These are phyloP conservation scores for Leccinum angustisporum DNA, from an alignment of 1,284 basidiomycete species.

Conservation along the genomic window DNA sequence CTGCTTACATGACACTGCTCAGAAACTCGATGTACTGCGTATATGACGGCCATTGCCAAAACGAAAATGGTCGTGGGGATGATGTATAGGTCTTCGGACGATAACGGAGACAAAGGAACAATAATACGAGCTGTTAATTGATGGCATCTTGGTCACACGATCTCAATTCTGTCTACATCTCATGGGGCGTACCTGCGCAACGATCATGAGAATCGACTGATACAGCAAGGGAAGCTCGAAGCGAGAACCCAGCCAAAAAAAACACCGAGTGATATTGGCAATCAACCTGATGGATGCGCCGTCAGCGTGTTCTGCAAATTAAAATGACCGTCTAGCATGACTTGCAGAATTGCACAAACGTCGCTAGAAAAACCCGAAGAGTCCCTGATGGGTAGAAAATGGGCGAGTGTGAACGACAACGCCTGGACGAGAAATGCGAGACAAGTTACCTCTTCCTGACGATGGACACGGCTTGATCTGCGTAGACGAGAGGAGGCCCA, in stretches of 20 bases:
- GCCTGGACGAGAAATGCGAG: slow-evolving; percentile 5
- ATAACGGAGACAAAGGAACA: slow-evolving; percentile 79
- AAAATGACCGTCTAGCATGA: slow-evolving; percentile 11
- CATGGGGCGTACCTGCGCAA: slow-evolving; percentile 60
- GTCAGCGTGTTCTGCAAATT: slow-evolving; percentile 10
- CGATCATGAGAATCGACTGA: slow-evolving; percentile 80
- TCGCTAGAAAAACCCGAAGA: slow-evolving; percentile 84
- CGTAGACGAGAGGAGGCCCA: slow-evolving; percentile 68
- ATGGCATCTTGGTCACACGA: slow-evolving; percentile 22
- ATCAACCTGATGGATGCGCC: slow-evolving; percentile 50
- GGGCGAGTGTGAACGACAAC: slow-evolving; percentile 20
- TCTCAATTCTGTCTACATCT: slow-evolving; percentile 9
- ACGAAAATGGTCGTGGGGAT: slow-evolving; percentile 69
- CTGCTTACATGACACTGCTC: slow-evolving; percentile 66
- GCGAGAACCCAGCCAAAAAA: slow-evolving; percentile 83
- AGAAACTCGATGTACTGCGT: slow-evolving; percentile 81
- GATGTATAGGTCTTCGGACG: slow-evolving; percentile 52
- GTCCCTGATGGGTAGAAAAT: slow-evolving; percentile 50
- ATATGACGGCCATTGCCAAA: slow-evolving; percentile 86
- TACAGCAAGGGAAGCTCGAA: slow-evolving; percentile 77
- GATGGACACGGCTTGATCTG: slow-evolving; percentile 75
- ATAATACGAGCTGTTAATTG: slow-evolving; percentile 56
- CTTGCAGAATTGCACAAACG: slow-evolving; percentile 75
- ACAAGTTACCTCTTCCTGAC: slow-evolving; percentile 61
- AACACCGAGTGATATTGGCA: slow-evolving; percentile 82